These are phyloP conservation scores for Grammothele lineata DNA, from an alignment of 768 basidiomycete genomes.

Conservation along the genomic window DNA sequence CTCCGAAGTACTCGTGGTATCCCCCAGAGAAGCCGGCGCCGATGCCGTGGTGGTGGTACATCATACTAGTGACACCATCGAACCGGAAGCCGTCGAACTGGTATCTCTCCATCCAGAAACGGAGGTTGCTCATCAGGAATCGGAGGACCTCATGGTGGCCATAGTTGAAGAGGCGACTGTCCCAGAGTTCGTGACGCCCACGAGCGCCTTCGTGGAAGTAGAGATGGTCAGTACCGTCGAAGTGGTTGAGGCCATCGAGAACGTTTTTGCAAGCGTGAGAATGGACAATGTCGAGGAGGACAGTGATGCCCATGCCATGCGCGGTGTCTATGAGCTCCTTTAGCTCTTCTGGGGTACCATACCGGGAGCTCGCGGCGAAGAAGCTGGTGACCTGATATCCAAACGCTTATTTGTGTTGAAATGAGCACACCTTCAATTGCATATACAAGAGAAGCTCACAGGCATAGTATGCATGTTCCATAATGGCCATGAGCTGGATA, in stretches of 20 bases:
- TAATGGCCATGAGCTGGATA: conserved; percentile 97
- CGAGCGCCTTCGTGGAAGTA: conserved; percentile 95
- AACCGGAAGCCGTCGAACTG: conserved; percentile 97
- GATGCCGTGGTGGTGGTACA: conserved; percentile 98
- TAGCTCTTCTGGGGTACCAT: conserved; percentile 91
- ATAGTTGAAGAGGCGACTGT: conserved; percentile 97
- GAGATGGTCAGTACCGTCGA: conserved; percentile 95
- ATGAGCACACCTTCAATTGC: not conserved
- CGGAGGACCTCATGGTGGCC: conserved; percentile 90
- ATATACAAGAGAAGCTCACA: conserved; percentile 45
- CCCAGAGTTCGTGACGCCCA: conserved; percentile 96
- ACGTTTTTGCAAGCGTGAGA: conserved; percentile 99
- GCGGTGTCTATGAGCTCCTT: conserved; percentile 95
- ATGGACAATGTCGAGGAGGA: conserved; percentile 95
- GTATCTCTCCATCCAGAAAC: conserved; percentile 95
- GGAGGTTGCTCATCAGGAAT: conserved; percentile 91
- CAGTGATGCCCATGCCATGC: conserved; percentile 87
- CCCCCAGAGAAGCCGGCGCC: conserved; percentile 97
- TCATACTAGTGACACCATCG: conserved; percentile 99
- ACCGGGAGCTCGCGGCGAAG: conserved; percentile 96
- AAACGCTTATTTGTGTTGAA: conserved; percentile 83
- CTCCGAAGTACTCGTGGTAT: conserved; percentile 97
- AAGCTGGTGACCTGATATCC: conserved; percentile 98
- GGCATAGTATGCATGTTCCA: conserved; percentile 98
- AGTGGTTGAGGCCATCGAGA: conserved; percentile 90